phyloP scores from a whole-genome alignment of 2,329 filamentous ascomycete genomes.

The Colletotrichum salicis region DNA sequence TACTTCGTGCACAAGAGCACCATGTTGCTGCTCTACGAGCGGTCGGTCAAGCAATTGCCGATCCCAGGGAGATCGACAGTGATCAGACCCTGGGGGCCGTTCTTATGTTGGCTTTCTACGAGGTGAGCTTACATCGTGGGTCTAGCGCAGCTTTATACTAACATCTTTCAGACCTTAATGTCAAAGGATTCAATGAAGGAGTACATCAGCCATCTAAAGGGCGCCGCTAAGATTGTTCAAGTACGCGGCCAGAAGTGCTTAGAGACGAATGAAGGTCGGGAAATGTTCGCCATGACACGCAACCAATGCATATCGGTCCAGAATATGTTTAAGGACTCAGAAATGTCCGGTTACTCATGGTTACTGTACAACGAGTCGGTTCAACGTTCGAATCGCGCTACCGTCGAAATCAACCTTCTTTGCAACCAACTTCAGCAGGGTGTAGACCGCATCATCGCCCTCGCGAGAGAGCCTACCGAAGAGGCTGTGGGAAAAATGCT shows the following conservation, averaged over 20 bases:
- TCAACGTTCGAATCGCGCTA: conserved; percentile 26
- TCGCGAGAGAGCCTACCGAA: conserved; percentile 6
- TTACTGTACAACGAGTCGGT: conserved; percentile 33
- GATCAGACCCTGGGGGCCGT: conserved; percentile 35
- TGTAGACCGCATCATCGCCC: conserved; percentile 26
- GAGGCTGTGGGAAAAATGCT: conserved; percentile 17
- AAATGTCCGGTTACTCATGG: conserved; percentile 36
- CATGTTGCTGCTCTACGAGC: conserved; percentile 32
- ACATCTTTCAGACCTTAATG: conserved; percentile 21
- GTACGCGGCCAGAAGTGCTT: conserved; percentile 34
- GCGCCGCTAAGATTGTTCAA: conserved; percentile 37
- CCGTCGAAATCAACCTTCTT: conserved; percentile 34
- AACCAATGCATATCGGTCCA: conserved; percentile 38
- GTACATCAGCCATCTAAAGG: conserved; percentile 39
- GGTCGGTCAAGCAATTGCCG: conserved; percentile 28
- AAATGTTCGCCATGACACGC: conserved; percentile 39
- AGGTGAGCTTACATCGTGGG: not conserved
- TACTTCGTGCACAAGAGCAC: conserved; percentile 31
- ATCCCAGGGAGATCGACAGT: conserved; percentile 25
- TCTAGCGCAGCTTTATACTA: fast-evolving
- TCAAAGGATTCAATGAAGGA: conserved; percentile 37
- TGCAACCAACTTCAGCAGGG: conserved; percentile 35
- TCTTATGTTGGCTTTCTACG: conserved; percentile 36
- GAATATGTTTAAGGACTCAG: conserved; percentile 31
- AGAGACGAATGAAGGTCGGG: conserved; percentile 34